Evolutionary conservation across 371 early-diverging fungal genomes (phyloP).

Genomic region (Choanephora cucurbitarum): DNA sequence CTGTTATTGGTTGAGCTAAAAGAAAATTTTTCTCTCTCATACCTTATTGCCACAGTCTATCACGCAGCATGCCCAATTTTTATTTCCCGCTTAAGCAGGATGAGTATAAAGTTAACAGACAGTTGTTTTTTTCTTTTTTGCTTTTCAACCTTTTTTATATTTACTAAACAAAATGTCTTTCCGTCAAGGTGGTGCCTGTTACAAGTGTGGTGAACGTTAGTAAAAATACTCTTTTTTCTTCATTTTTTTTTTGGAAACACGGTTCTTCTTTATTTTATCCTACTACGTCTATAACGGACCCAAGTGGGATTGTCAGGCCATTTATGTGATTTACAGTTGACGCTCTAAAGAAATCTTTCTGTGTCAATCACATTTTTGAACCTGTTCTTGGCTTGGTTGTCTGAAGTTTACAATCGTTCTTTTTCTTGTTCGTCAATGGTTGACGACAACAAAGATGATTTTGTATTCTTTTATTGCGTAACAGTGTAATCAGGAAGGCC

Average conservation of each 20-base stretch:
- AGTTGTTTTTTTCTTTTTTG: too few species aligned
- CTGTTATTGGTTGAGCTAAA: background rate
- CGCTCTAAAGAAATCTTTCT: background rate
- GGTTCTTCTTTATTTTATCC: background rate
- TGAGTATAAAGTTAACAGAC: too few species aligned
- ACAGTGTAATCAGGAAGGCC: constrained; percentile 13
- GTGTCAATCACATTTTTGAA: background rate
- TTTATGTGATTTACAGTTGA: background rate
- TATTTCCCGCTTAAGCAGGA: too few species aligned
- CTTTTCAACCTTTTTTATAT: too few species aligned
- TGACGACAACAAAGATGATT: background rate
- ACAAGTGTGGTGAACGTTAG: constrained; percentile 58
- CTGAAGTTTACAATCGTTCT: background rate
- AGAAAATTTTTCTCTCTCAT: too few species aligned
- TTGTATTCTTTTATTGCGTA: constrained; percentile 10
- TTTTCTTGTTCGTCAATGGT: background rate
- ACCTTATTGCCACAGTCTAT: too few species aligned
- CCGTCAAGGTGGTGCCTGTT: constrained; percentile 41
- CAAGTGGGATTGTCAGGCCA: background rate
- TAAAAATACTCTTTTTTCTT: constrained; percentile 26
- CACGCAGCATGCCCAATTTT: too few species aligned
- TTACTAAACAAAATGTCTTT: constrained; percentile 33
- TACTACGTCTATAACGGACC: background rate
- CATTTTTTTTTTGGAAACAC: background rate
- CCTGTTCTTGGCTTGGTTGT: background rate